phyloP scores from a whole-genome alignment of 495 filamentous ascomycete genomes.

The Aspergillus baeticus region DNA sequence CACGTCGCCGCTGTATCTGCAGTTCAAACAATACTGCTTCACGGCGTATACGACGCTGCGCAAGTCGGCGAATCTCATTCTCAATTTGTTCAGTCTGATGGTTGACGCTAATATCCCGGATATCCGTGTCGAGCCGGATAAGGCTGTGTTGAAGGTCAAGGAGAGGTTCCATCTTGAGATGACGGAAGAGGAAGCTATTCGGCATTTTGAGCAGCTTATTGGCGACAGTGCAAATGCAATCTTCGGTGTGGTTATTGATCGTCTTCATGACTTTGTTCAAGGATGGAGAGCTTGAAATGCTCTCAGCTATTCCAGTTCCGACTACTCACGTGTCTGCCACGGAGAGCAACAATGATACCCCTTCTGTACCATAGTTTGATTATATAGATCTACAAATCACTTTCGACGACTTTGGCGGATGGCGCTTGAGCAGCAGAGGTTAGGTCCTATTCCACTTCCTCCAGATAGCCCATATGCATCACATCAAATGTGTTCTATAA shows the following conservation, averaged over 20 bases:
- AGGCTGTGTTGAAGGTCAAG: constrained; percentile 89
- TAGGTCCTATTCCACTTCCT: too few species aligned
- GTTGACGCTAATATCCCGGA: constrained; percentile 95
- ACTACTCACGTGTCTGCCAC: background rate
- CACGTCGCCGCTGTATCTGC: constrained; percentile 70
- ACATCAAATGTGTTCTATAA: too few species aligned
- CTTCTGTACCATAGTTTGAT: background rate
- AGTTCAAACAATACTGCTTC: constrained; percentile 94
- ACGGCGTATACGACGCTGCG: constrained; percentile 90
- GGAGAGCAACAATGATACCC: background rate
- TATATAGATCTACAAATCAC: background rate
- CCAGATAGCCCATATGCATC: too few species aligned
- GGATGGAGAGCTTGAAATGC: constrained; percentile 66
- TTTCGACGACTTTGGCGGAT: background rate
- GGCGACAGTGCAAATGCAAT: constrained; percentile 85
- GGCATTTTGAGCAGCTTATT: constrained; percentile 82
- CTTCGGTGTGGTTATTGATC: constrained; percentile 91
- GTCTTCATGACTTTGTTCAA: constrained; percentile 91
- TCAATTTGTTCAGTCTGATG: constrained; percentile 97
- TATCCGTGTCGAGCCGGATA: constrained; percentile 87
- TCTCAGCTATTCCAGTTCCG: background rate
- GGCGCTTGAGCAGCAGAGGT: background rate
- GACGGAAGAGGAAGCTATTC: constrained; percentile 89
- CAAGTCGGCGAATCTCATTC: constrained; percentile 85
- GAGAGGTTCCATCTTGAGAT: constrained; percentile 92